Evolutionary conservation across 2,329 filamentous ascomycete species (phyloP).

Genomic region (Zasmidium angulare): DNA sequence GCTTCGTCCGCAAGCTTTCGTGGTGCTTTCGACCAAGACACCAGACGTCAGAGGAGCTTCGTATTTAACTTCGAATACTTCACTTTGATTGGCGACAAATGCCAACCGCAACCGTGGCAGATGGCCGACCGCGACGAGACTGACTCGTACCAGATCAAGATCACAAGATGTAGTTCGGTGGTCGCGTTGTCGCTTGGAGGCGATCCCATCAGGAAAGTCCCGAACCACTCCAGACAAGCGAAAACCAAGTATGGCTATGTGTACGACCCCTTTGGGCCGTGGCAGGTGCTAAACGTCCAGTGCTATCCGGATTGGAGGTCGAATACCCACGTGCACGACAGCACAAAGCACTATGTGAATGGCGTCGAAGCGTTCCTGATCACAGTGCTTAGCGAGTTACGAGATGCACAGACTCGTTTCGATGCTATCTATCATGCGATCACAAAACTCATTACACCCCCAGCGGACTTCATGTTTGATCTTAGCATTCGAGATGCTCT

Average conservation of each 20-base stretch:
- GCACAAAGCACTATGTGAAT: constrained; percentile 57
- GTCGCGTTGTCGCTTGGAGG: constrained; percentile 60
- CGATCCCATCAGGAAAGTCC: constrained; percentile 47
- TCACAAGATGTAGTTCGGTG: constrained; percentile 60
- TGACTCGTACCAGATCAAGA: constrained; percentile 53
- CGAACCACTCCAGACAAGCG: constrained; percentile 52
- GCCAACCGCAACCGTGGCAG: constrained; percentile 62
- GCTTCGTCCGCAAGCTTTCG: constrained; percentile 40
- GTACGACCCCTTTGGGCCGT: constrained; percentile 60
- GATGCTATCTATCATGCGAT: constrained; percentile 58
- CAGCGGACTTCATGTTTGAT: constrained; percentile 61
- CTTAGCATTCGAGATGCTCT: constrained; percentile 56
- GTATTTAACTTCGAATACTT: constrained; percentile 67
- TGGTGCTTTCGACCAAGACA: constrained; percentile 48
- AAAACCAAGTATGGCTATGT: constrained; percentile 50
- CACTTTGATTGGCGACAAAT: constrained; percentile 57
- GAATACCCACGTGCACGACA: constrained; percentile 57
- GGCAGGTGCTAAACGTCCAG: constrained; percentile 61
- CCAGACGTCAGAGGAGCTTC: constrained; percentile 56
- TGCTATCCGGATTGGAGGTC: constrained; percentile 61
- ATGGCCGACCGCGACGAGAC: constrained; percentile 47
- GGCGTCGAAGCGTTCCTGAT: constrained; percentile 63
- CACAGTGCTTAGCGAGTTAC: constrained; percentile 59
- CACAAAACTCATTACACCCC: constrained; percentile 59
- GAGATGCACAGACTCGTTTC: constrained; percentile 60